A percentile compares a stretch with the other conserved stretches of the same genome.
Conservation (phyloP, 352 stramenopile genomes). For the Lagenidium giganteum region DNA sequence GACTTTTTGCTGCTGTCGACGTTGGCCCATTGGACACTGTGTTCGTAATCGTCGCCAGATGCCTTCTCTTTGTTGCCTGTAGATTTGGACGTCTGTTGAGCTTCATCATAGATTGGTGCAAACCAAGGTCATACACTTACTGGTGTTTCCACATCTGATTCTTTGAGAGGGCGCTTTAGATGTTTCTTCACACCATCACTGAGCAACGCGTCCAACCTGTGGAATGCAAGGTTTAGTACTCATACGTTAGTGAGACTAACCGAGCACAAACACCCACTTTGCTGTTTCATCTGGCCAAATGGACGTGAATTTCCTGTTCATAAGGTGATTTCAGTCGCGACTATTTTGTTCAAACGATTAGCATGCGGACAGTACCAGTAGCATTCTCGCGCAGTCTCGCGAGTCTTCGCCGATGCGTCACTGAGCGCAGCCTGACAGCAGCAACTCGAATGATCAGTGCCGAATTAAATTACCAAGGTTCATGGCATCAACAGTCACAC, state of each 20-base stretch:
- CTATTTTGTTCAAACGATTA: neutral
- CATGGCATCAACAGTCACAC: neutral
- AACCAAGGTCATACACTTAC: conserved; percentile 21
- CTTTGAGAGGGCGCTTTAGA: conserved; percentile 39
- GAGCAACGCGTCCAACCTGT: conserved; percentile 38
- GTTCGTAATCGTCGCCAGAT: conserved; percentile 63
- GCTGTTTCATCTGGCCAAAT: conserved; percentile 41
- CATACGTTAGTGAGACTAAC: neutral
- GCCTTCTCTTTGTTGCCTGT: conserved; percentile 36
- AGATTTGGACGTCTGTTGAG: neutral
- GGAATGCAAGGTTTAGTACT: too few relatives aligned
- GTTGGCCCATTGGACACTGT: conserved; percentile 17
- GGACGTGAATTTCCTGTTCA: conserved; percentile 35
- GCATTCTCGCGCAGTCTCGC: conserved; percentile 47
- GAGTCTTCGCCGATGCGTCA: conserved; percentile 48
- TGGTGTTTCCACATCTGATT: conserved; percentile 20
- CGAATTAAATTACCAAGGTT: neutral
- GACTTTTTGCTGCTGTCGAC: conserved; percentile 18
- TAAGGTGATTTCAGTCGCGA: too few relatives aligned
- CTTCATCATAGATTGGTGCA: neutral
- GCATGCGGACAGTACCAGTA: conserved; percentile 39
- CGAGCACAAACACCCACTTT: conserved; percentile 16
- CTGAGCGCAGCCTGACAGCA: conserved; percentile 31
- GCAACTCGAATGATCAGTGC: neutral
- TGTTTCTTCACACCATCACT: conserved; percentile 58